These are phyloP conservation scores for Bothriochloa decipiens DNA, from an alignment of 176 grass and related monocot genomes.

Conservation along the genomic window DNA sequence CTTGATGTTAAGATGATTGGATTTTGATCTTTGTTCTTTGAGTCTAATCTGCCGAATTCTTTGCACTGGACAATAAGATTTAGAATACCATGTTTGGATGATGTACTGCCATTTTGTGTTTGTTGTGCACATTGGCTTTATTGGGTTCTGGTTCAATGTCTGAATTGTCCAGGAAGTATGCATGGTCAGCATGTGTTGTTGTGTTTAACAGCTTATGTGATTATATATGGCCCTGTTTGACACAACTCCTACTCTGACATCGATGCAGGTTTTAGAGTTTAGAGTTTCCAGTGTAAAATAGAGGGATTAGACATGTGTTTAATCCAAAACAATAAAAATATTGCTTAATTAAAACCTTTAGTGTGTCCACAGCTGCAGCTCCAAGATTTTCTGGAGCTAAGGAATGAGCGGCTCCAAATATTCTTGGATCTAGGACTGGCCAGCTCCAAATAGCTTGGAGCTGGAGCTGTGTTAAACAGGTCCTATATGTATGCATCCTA, in stretches of 20 bases:
- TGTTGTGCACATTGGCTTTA: slow-evolving; percentile 19
- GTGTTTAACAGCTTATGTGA: not conserved
- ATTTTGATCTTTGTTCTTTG: not conserved
- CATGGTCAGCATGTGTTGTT: not conserved
- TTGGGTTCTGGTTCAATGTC: not conserved
- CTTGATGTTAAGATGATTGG: no score
- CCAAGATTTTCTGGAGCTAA: not conserved
- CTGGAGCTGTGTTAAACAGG: not conserved
- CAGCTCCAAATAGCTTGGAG: not conserved
- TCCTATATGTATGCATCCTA: not conserved
- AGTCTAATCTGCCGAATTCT: not conserved
- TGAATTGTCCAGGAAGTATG: not conserved
- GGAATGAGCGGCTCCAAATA: not conserved
- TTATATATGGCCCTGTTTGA: not conserved
- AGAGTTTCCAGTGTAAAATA: not conserved
- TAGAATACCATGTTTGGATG: not conserved
- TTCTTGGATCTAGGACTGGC: not conserved
- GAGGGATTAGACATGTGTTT: not conserved
- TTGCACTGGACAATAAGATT: not conserved
- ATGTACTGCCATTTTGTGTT: not conserved
- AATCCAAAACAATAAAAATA: not conserved
- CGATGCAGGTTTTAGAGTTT: not conserved
- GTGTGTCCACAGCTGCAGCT: not conserved
- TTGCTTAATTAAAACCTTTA: not conserved
- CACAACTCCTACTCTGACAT: not conserved